These are phyloP conservation scores for Leccinum boreale DNA, from an alignment of 768 basidiomycete genomes.

Conservation along the genomic window DNA sequence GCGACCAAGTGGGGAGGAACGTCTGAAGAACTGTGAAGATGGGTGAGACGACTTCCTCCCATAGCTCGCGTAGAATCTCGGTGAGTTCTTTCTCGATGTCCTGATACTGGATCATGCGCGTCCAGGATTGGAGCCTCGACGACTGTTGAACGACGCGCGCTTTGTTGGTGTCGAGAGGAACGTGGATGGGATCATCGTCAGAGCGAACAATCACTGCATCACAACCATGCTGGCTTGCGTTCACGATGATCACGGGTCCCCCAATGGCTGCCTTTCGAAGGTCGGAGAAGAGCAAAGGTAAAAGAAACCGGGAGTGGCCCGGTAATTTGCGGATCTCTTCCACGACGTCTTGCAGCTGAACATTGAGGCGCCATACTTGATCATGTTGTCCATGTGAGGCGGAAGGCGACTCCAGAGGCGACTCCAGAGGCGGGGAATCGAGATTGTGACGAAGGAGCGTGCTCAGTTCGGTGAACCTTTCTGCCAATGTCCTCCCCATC, in stretches of 20 bases:
- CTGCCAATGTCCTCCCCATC: background rate
- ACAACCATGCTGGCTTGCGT: conserved; percentile 25
- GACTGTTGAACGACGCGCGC: background rate
- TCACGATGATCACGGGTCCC: conserved; percentile 33
- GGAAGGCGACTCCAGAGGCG: too few relatives aligned
- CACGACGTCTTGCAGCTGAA: conserved; percentile 3
- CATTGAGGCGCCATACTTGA: background rate
- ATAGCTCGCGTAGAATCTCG: conserved; percentile 11
- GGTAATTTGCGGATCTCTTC: conserved; percentile 13
- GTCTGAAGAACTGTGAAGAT: conserved; percentile 3
- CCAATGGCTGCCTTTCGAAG: conserved; percentile 15
- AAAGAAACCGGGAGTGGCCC: conserved; percentile 26
- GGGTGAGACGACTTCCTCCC: conserved; percentile 16
- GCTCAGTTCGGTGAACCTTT: background rate
- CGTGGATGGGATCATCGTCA: background rate
- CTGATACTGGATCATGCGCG: background rate
- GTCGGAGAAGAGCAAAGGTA: conserved; percentile 13
- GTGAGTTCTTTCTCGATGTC: background rate
- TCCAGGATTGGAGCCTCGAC: background rate
- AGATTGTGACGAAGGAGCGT: background rate
- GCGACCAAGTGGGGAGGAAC: background rate
- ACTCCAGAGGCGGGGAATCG: background rate
- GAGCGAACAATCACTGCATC: conserved; percentile 31
- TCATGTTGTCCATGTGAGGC: background rate
- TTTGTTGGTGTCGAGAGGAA: conserved; percentile 3